Conservation (phyloP, 495 filamentous ascomycete species). For the Daldinia caldariorum region DNA sequence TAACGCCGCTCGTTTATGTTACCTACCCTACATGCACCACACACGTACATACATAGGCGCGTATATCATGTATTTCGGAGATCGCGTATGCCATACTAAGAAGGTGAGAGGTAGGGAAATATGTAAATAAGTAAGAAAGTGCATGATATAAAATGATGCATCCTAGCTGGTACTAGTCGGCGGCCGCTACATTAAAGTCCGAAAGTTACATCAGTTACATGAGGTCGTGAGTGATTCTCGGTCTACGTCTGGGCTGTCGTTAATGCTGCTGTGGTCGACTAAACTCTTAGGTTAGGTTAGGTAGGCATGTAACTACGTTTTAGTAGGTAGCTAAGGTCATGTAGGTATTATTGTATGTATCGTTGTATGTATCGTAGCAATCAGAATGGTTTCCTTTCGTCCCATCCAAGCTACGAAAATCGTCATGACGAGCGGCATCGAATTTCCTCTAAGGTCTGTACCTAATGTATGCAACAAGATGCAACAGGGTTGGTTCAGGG, state of each 20-base stretch:
- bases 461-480: background rate
- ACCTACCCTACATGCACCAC: constrained; percentile 6
- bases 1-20: background rate
- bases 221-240: constrained; percentile 7
- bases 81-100: constrained; percentile 28
- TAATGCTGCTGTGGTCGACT: background rate
- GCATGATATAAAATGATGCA: constrained; percentile 11
- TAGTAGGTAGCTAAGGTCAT: background rate
- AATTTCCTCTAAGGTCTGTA: constrained; percentile 33
- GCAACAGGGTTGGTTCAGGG: constrained; percentile 28
- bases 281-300: too few species aligned
- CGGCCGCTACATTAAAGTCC: constrained; percentile 44
- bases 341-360: constrained; percentile 1
- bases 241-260: constrained; percentile 8
- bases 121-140: constrained; percentile 11
- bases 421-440: constrained; percentile 46
- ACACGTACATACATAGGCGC: background rate
- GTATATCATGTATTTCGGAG: constrained; percentile 20
- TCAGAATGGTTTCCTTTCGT: constrained; percentile 36
- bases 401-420: constrained; percentile 31
- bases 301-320: too few species aligned
- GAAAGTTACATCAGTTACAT: constrained; percentile 29
- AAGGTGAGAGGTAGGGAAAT: constrained; percentile 30
- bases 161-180: constrained; percentile 16
- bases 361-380: constrained; percentile 39